Evolutionary conservation across 345 rosid genomes (phyloP).

Genomic region (Heritiera littoralis): DNA sequence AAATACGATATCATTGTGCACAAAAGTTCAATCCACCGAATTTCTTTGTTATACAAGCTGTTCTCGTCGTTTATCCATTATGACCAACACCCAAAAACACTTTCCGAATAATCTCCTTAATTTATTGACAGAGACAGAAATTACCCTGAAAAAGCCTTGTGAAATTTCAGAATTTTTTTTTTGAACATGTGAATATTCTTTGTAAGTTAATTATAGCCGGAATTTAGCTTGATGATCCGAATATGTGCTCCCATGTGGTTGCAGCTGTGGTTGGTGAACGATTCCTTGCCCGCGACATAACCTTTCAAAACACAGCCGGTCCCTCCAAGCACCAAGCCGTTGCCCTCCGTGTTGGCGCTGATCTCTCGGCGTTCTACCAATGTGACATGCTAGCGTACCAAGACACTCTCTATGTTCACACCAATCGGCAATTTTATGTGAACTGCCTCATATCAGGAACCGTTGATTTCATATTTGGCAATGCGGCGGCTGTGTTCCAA

Average conservation of each 20-base stretch:
- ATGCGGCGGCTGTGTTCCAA: slow-evolving; percentile 57
- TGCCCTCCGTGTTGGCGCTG: slow-evolving; percentile 69
- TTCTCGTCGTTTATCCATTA: no score
- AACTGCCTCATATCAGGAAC: slow-evolving; percentile 67
- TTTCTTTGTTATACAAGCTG: no score
- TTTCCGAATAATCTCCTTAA: no score
- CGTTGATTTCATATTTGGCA: slow-evolving; percentile 87
- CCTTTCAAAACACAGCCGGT: slow-evolving; percentile 74
- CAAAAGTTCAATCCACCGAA: no score
- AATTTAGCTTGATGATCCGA: background rate
- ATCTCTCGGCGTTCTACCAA: slow-evolving; percentile 62
- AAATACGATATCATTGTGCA: background rate
- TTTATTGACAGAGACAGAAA: no score
- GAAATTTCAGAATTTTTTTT: no score
- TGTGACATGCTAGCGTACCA: slow-evolving; percentile 68
- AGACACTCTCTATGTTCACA: slow-evolving; percentile 68
- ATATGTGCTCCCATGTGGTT: slow-evolving; percentile 2
- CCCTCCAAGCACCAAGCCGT: slow-evolving; percentile 67
- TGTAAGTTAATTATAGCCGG: background rate
- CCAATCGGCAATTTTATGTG: slow-evolving; percentile 62
- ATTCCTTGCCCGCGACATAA: slow-evolving; percentile 60
- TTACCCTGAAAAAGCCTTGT: no score
- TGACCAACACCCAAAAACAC: no score
- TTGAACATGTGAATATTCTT: no score
- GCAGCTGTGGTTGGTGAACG: slow-evolving; percentile 66